These are phyloP conservation scores for Skeletonema menzelii DNA, from an alignment of 108 stramenopile species.

Conservation along the genomic window DNA sequence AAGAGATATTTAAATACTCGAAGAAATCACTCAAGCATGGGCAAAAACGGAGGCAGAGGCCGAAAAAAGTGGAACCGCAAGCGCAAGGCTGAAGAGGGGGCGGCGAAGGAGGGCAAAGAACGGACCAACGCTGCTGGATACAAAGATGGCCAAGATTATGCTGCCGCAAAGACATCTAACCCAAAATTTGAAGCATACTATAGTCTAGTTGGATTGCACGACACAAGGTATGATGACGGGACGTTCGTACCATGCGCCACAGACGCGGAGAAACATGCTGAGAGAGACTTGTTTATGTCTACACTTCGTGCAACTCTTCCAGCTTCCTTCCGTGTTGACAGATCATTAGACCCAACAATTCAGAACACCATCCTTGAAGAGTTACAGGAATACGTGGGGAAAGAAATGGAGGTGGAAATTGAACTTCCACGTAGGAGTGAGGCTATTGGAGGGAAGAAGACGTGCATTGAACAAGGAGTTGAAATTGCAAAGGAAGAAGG, in stretches of 20 bases:
- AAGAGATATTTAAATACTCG: too few relatives aligned
- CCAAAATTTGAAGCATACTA: constrained; percentile 85
- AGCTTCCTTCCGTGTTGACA: constrained; percentile 79
- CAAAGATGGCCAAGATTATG: constrained; percentile 15
- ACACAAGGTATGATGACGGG: constrained; percentile 27
- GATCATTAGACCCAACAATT: constrained; percentile 61
- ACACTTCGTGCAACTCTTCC: constrained; percentile 60
- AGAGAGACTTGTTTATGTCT: constrained; percentile 63
- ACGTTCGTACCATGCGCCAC: constrained; percentile 52
- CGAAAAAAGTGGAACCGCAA: constrained; percentile 45
- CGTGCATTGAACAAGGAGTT: constrained; percentile 13
- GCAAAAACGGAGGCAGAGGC: constrained; percentile 2
- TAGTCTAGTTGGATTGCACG: constrained; percentile 68
- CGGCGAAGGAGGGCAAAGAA: constrained; percentile 33
- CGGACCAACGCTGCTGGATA: constrained; percentile 16
- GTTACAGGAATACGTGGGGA: constrained; percentile 65
- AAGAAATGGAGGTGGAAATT: constrained; percentile 74
- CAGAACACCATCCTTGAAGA: constrained; percentile 58
- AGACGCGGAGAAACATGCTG: constrained; percentile 60
- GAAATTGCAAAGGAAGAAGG: constrained; percentile 7
- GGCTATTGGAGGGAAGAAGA: constrained; percentile 40
- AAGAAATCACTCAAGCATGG: background rate
- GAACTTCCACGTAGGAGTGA: constrained; percentile 53
- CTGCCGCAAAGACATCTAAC: constrained; percentile 55
- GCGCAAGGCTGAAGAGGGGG: constrained; percentile 38